phyloP scores from a whole-genome alignment of 768 basidiomycete species.

The Cystofilobasidium ferigula region DNA sequence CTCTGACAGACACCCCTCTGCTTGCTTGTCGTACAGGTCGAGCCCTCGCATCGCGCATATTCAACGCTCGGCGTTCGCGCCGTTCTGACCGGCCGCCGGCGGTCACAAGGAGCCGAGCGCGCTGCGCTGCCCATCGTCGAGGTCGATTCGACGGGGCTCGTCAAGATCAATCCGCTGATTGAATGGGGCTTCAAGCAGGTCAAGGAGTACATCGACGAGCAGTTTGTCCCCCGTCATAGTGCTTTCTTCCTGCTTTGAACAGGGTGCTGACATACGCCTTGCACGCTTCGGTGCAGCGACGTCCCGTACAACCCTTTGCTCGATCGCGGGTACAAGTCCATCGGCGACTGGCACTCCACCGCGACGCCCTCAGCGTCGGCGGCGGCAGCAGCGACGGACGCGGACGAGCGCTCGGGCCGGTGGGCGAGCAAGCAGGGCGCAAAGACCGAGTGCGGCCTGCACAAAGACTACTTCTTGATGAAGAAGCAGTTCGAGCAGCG shows the following conservation, averaged over 20 bases:
- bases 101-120: conserved; percentile 86
- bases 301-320: conserved; percentile 84
- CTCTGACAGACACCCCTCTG: neutral
- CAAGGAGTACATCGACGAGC: conserved; percentile 67
- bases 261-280: no score
- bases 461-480: conserved; percentile 71
- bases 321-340: conserved; percentile 80
- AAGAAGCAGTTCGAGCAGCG: conserved; percentile 36
- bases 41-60: conserved; percentile 84
- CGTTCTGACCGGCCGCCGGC: conserved; percentile 88
- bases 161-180: conserved; percentile 90
- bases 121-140: conserved; percentile 72
- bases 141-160: conserved; percentile 73
- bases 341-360: conserved; percentile 98
- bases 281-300: conserved; percentile 35
- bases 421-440: conserved; percentile 63
- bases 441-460: conserved; percentile 93
- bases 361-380: conserved; percentile 37
- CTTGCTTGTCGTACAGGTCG: conserved; percentile 50
- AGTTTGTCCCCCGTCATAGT: conserved; percentile 38
- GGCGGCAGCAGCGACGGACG: conserved; percentile 46
- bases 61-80: conserved; percentile 62
- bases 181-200: conserved; percentile 76
- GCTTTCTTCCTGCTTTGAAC: neutral
- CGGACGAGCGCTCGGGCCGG: conserved; percentile 70